Evolutionary conservation across 495 filamentous ascomycete genomes (phyloP).

Genomic region (Penicillium parvum): DNA sequence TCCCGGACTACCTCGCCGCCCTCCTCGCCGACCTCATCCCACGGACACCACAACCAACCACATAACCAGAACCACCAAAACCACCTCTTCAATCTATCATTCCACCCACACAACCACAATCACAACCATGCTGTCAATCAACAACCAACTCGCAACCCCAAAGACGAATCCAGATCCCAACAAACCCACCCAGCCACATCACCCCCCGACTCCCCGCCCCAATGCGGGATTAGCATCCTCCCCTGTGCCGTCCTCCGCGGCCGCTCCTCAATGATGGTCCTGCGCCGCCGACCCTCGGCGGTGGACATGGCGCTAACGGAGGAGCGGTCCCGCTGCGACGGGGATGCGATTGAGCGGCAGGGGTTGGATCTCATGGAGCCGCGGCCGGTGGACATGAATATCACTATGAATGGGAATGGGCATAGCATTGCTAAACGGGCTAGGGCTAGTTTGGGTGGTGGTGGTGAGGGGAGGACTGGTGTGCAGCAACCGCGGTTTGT

Average conservation of each 20-base stretch:
- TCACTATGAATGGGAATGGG: conserved; percentile 24
- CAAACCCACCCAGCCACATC: no score
- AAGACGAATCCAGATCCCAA: no score
- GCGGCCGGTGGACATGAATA: conserved; percentile 35
- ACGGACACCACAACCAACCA: conserved; percentile 7
- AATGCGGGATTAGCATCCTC: conserved; percentile 21
- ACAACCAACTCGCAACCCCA: conserved; percentile 21
- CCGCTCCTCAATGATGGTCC: conserved; percentile 30
- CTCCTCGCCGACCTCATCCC: conserved; percentile 15
- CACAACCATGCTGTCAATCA: no score
- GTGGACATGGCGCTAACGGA: conserved; percentile 41
- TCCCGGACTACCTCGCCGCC: conserved; percentile 23
- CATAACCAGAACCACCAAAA: conserved; percentile 18
- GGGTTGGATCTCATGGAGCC: conserved; percentile 46
- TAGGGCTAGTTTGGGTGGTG: background rate
- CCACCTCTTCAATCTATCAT: conserved; percentile 28
- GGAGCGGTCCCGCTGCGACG: conserved; percentile 37
- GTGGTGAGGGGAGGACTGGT: background rate
- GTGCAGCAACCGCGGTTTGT: conserved; percentile 35
- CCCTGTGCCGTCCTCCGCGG: conserved; percentile 31
- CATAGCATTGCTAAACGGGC: background rate
- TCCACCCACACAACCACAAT: conserved; percentile 20
- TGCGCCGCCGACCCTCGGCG: conserved; percentile 40
- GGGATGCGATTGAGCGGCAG: conserved; percentile 35
- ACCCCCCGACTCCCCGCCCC: conserved; percentile 9